Evolutionary conservation across 2,329 filamentous ascomycete species (phyloP).

Genomic region (Metarhizium robertsii): DNA sequence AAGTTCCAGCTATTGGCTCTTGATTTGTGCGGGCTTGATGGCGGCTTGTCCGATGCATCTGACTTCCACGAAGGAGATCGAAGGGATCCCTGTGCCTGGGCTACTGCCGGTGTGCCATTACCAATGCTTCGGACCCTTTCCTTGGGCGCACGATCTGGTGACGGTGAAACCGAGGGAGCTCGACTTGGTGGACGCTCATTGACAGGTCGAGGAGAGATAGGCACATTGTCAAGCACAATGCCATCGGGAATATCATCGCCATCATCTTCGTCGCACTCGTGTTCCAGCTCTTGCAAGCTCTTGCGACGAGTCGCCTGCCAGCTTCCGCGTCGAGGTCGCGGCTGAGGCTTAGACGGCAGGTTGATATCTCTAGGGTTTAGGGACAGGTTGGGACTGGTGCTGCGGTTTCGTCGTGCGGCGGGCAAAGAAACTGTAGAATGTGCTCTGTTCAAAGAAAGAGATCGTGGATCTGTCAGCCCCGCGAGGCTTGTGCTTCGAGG

Average conservation of each 20-base stretch:
- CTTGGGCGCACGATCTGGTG: slow-evolving; percentile 41
- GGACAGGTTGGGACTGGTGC: slow-evolving; percentile 40
- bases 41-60: slow-evolving; percentile 27
- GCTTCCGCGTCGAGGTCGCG: slow-evolving; percentile 48
- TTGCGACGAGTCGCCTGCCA: slow-evolving; percentile 64
- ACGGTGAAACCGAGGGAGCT: slow-evolving; percentile 42
- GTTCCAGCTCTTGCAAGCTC: slow-evolving; percentile 60
- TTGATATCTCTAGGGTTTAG: slow-evolving; percentile 34
- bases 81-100: slow-evolving; percentile 49
- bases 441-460: slow-evolving; percentile 16
- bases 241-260: slow-evolving; percentile 72
- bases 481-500: slow-evolving; percentile 41
- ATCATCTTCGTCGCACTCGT: slow-evolving; percentile 68
- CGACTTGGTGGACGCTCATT: slow-evolving; percentile 45
- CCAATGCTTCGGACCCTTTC: slow-evolving; percentile 46
- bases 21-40: slow-evolving; percentile 35
- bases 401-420: slow-evolving; percentile 33
- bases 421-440: slow-evolving; percentile 29
- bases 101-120: slow-evolving; percentile 54
- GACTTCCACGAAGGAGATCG: slow-evolving; percentile 47
- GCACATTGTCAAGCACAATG: slow-evolving; percentile 71
- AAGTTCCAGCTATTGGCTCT: slow-evolving; percentile 68
- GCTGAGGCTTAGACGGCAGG: slow-evolving; percentile 17
- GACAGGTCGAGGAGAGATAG: slow-evolving; percentile 62
- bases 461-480: slow-evolving; percentile 26